Evolutionary conservation across 148 eudicot genomes (phyloP).

Genomic region (Nepenthes mirabilis): DNA sequence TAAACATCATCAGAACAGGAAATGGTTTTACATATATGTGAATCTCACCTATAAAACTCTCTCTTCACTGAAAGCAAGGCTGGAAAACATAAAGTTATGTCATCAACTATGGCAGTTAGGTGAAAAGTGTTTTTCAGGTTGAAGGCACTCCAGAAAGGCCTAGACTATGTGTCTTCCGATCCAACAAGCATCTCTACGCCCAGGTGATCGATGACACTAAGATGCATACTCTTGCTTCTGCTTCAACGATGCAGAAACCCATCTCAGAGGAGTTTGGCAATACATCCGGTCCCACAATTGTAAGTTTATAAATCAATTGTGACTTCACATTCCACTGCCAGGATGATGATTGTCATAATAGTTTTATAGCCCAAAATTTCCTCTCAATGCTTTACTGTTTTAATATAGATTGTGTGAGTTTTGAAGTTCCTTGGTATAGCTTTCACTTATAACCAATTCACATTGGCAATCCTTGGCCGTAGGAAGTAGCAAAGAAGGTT

Average conservation of each 20-base stretch:
- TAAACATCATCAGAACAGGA: too few relatives aligned
- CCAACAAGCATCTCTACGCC: conserved; percentile 86
- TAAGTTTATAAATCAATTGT: conserved; percentile 20
- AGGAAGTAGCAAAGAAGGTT: conserved; percentile 61
- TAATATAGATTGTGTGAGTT: background rate
- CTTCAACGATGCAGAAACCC: conserved; percentile 87
- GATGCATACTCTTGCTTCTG: conserved; percentile 97
- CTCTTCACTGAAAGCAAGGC: too few relatives aligned
- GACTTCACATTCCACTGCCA: too few relatives aligned
- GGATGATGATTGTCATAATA: too few relatives aligned
- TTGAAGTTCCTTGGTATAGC: background rate
- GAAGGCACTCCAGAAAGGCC: conserved; percentile 98
- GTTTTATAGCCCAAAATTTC: too few relatives aligned
- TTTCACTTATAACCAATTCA: too few relatives aligned
- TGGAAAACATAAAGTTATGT: too few relatives aligned
- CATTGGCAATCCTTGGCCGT: background rate
- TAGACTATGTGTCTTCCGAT: conserved; percentile 77
- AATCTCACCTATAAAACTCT: too few relatives aligned
- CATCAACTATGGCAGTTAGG: too few relatives aligned
- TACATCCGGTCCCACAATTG: conserved; percentile 72
- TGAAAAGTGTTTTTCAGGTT: conserved; percentile 30
- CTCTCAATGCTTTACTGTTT: background rate
- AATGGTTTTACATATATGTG: too few relatives aligned
- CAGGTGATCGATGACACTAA: conserved; percentile 90
- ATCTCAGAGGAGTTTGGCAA: conserved; percentile 59